A percentile compares a stretch with the other conserved stretches of the same genome.
phyloP scores from a whole-genome alignment of 495 filamentous ascomycete genomes.

The Tuber magnatum region DNA sequence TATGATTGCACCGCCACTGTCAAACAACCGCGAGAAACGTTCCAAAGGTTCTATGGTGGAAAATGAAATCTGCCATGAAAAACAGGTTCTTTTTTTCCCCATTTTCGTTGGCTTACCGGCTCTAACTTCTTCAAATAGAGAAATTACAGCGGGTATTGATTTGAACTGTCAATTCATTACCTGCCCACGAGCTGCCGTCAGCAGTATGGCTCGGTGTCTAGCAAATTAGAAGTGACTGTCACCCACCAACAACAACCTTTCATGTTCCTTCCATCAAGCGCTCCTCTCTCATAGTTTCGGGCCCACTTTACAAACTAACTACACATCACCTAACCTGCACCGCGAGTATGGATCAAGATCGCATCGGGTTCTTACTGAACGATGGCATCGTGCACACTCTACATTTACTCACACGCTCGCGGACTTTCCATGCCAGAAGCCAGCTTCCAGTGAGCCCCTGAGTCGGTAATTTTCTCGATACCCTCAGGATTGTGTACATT shows the following conservation, averaged over 20 bases:
- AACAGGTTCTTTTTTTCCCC: background rate
- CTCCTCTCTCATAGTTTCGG: background rate
- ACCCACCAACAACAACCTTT: background rate
- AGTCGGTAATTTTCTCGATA: background rate
- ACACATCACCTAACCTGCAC: background rate
- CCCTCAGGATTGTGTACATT: background rate
- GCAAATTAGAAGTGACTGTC: background rate
- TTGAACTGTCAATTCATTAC: background rate
- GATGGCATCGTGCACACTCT: background rate
- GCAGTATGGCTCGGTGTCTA: background rate
- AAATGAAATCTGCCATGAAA: background rate
- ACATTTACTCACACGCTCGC: background rate
- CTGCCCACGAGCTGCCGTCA: background rate
- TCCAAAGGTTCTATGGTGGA: background rate
- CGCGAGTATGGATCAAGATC: background rate
- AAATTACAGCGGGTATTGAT: background rate
- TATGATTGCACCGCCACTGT: background rate
- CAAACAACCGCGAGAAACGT: background rate
- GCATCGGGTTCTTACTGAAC: background rate
- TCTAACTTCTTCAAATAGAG: background rate
- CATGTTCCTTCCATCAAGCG: background rate
- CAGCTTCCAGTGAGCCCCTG: background rate
- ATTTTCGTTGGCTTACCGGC: background rate
- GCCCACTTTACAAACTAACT: background rate
- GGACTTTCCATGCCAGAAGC: background rate